Base-by-base conservation (phyloP, 2,329 filamentous ascomycete genomes). In the Apiospora aurea region DNA sequence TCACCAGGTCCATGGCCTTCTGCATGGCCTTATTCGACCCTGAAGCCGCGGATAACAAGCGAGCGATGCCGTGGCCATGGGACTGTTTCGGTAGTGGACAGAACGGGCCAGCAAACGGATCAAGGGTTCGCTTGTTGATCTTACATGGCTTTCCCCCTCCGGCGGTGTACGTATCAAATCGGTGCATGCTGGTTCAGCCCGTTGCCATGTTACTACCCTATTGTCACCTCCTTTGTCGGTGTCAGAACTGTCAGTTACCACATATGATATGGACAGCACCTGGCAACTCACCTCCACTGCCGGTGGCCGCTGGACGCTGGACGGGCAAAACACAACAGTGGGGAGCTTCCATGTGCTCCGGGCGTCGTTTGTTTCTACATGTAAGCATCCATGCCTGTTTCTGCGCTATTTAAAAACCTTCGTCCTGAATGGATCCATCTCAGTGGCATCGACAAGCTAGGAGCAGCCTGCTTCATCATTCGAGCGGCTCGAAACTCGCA, bases 351-450 rank as follows among this genome's bases (percentile, higher is more conserved):
- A 61, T 38, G 18, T 41, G 57, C 34, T 38, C 57, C 34, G 21
- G 57, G 34, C 34, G 34, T 64, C 21, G 57, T 64, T 64, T 64
- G 57, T 64, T 64, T 64, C 57, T 41, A 38, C 34, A 38, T 38
- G 34, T 38, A 38, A 38, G 34, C 7, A 64, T 61, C 57, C 3
- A 64, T 34, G 57, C 29, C 57, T 38, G 53, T 61, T 38, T 64
- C 57, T 64, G 57, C 57, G 57, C 57, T 64, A 64, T 64, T 64
- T 64, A 64, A 64, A 64, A 64, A 41, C 57, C 57, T 41, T 64
- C 34, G 57, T 41, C 3, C 57, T 64, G 16, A 29, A 64, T 24
- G 57, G 57, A n/a, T 41, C 57, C 57, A 64, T 64, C 29, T 34
- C 57, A 64, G 57, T 64, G 57, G 57, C 57, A 64, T 64, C 57